Evolutionary conservation across 2,329 filamentous ascomycete genomes (phyloP).

Genomic region (Colletotrichum tabaci): DNA sequence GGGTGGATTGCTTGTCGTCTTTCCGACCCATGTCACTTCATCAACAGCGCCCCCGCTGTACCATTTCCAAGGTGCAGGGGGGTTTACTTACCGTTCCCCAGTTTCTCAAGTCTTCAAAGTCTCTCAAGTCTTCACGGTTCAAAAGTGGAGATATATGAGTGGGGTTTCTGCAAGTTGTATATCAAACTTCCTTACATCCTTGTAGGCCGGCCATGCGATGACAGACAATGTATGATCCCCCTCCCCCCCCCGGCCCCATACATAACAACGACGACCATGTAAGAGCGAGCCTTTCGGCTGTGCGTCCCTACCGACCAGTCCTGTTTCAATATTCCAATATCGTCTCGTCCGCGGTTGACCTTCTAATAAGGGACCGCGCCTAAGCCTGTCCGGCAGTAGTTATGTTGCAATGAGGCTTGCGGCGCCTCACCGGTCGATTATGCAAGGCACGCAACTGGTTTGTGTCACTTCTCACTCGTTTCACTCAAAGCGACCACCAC

Average conservation of each 20-base stretch:
- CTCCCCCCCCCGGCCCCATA: background rate
- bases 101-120: background rate
- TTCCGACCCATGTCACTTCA: background rate
- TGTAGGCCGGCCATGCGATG: slow-evolving; percentile 1
- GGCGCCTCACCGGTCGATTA: slow-evolving; percentile 13
- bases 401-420: background rate
- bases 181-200: slow-evolving; percentile 25
- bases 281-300: background rate
- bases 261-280: background rate
- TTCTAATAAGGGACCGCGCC: slow-evolving; percentile 2
- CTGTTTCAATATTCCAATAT: slow-evolving; percentile 13
- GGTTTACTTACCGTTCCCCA: background rate
- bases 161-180: slow-evolving; percentile 29
- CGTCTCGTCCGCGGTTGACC: slow-evolving; percentile 19
- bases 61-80: slow-evolving; percentile 27
- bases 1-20: too few relatives aligned
- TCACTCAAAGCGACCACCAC: background rate
- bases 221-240: background rate
- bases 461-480: slow-evolving; percentile 14
- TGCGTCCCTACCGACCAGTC: background rate
- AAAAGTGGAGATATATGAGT: slow-evolving; percentile 17
- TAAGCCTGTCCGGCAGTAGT: slow-evolving; percentile 1
- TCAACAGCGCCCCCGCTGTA: slow-evolving; percentile 5
- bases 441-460: slow-evolving; percentile 24
- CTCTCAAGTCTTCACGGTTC: background rate